Percentiles rank a stretch among this genome's conserved stretches.
Evolutionary conservation across 2,329 filamentous ascomycete genomes (phyloP).

Genomic region (Pseudogymnoascus sp.): DNA sequence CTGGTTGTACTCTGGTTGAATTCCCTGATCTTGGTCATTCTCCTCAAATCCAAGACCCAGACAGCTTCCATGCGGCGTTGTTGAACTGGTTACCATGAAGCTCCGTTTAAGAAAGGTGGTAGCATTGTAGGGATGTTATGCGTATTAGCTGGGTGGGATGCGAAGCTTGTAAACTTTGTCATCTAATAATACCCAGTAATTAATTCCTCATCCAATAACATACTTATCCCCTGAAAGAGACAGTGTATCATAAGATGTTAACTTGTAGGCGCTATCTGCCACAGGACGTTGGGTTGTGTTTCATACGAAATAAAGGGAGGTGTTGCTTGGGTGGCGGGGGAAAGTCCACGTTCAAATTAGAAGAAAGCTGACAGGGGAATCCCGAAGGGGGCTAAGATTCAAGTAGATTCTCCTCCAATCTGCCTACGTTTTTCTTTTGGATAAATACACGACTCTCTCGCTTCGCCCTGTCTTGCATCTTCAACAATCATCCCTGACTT

Average conservation of each 20-base stretch:
- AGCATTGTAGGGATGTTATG: conserved; percentile 16
- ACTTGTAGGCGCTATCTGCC: background rate
- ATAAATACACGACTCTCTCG: background rate
- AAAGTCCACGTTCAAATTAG: background rate
- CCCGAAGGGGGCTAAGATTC: background rate
- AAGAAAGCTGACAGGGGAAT: background rate
- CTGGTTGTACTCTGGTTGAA: conserved; percentile 36
- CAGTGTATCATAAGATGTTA: background rate
- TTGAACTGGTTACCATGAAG: conserved; percentile 34
- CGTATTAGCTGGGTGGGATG: background rate
- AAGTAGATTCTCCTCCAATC: background rate
- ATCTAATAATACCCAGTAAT: background rate
- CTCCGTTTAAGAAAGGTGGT: too few species aligned
- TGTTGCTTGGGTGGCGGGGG: background rate
- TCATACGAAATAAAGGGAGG: background rate
- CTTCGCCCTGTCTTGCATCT: background rate
- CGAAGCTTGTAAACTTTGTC: background rate
- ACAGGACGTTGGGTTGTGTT: background rate
- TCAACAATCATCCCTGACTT: background rate
- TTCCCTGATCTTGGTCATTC: conserved; percentile 43
- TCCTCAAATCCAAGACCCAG: conserved; percentile 44
- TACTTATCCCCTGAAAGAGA: background rate
- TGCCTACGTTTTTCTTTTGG: background rate
- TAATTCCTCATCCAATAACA: background rate
- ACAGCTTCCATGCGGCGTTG: conserved; percentile 38